Conservation (phyloP, 2,329 filamentous ascomycete species). For the Aspergillus quadrilineatus region DNA sequence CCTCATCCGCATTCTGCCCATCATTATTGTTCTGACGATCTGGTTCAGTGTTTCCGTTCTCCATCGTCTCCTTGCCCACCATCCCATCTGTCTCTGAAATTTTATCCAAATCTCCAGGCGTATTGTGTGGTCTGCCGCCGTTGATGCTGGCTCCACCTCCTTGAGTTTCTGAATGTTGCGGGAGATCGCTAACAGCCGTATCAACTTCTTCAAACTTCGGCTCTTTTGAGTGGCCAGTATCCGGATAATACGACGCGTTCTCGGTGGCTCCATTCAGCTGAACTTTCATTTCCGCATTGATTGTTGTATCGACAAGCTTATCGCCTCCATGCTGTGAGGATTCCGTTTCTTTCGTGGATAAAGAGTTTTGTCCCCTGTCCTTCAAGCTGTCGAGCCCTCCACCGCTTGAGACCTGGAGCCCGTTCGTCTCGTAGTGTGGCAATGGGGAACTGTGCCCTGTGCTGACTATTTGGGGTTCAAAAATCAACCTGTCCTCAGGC, state of each 20-base stretch:
- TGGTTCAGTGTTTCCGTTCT: background rate
- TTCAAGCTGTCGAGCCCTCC: slow-evolving; percentile 10
- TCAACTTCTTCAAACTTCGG: slow-evolving; percentile 40
- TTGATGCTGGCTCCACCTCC: slow-evolving; percentile 17
- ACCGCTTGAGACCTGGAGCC: slow-evolving; percentile 11
- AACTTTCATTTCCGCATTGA: slow-evolving; percentile 39
- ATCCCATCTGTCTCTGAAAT: slow-evolving; percentile 12
- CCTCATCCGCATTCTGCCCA: slow-evolving; percentile 25
- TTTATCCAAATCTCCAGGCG: slow-evolving; percentile 5
- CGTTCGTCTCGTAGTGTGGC: slow-evolving; percentile 20
- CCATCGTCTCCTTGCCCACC: slow-evolving; percentile 16
- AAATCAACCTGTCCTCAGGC: slow-evolving; percentile 49
- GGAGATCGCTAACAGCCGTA: slow-evolving; percentile 34
- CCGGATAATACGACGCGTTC: slow-evolving; percentile 5
- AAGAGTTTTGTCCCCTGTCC: slow-evolving; percentile 15
- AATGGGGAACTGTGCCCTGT: slow-evolving; percentile 18
- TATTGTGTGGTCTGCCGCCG: slow-evolving; percentile 11
- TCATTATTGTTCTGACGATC: background rate
- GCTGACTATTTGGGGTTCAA: slow-evolving; percentile 37
- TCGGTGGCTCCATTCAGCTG: slow-evolving; percentile 17
- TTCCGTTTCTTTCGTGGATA: slow-evolving; percentile 14
- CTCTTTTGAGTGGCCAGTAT: slow-evolving; percentile 20
- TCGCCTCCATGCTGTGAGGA: slow-evolving; percentile 12
- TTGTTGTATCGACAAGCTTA: slow-evolving; percentile 9
- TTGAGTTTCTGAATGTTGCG: slow-evolving; percentile 30